A percentile compares a stretch with the other conserved stretches of the same genome.
Conservation (phyloP, 2,329 filamentous ascomycete genomes). For the Epichloe coenophiala region DNA sequence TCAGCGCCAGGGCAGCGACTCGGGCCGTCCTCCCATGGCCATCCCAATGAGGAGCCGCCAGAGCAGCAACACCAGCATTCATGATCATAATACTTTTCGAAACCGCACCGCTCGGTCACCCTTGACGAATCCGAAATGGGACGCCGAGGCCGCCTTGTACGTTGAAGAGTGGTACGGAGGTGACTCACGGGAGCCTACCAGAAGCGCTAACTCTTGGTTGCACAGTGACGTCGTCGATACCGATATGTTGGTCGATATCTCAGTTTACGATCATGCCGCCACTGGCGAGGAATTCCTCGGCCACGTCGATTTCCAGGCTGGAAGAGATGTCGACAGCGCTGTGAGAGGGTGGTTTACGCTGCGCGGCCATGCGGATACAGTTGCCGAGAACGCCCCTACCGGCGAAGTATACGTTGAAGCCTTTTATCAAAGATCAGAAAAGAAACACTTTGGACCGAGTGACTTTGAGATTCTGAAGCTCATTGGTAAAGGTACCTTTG, state of each 20-base stretch:
- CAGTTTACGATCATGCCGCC: slow-evolving; percentile 73
- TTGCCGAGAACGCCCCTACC: slow-evolving; percentile 57
- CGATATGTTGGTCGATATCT: slow-evolving; percentile 81
- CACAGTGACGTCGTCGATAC: slow-evolving; percentile 81
- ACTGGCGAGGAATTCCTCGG: slow-evolving; percentile 84
- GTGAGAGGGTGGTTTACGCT: slow-evolving; percentile 79
- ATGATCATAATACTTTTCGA: slow-evolving; percentile 47
- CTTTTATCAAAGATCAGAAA: slow-evolving; percentile 73
- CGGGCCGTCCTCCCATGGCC: slow-evolving; percentile 69
- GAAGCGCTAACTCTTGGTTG: slow-evolving; percentile 6
- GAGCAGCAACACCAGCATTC: slow-evolving; percentile 83
- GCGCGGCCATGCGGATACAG: slow-evolving; percentile 59
- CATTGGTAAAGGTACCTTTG: slow-evolving; percentile 96
- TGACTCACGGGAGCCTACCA: background rate
- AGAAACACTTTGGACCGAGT: slow-evolving; percentile 83
- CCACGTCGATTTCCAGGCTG: slow-evolving; percentile 69
- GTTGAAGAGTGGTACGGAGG: slow-evolving; percentile 18
- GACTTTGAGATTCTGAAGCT: slow-evolving; percentile 94
- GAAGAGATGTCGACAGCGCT: slow-evolving; percentile 50
- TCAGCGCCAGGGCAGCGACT: slow-evolving; percentile 64
- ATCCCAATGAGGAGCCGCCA: slow-evolving; percentile 96
- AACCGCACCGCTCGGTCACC: slow-evolving; percentile 42
- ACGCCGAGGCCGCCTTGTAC: slow-evolving; percentile 90
- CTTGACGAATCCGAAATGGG: slow-evolving; percentile 83
- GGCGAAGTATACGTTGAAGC: slow-evolving; percentile 86